phyloP scores from a whole-genome alignment of 768 basidiomycete genomes.

The Naganishia friedmannii region DNA sequence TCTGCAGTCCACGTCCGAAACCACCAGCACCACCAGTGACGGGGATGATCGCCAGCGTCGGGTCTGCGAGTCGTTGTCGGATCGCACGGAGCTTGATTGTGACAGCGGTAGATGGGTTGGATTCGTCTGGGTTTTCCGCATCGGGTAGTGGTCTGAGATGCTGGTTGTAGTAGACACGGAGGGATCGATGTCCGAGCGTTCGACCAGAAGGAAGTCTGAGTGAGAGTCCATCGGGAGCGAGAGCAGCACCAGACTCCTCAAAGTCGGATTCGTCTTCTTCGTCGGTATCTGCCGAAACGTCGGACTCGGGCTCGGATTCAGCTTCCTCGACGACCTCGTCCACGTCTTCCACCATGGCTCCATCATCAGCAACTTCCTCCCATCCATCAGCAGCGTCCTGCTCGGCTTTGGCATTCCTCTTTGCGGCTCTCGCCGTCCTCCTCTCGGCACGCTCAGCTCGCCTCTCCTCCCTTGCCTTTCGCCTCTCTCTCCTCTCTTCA shows the following conservation, averaged over 20 bases:
- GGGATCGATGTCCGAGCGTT: conserved; percentile 83
- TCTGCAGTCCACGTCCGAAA: conserved; percentile 73
- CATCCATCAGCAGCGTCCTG: conserved; percentile 46
- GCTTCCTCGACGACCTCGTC: conserved; percentile 36
- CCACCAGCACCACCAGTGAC: conserved; percentile 81
- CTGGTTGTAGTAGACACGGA: conserved; percentile 82
- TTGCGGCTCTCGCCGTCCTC: conserved; percentile 50
- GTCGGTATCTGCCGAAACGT: conserved; percentile 47
- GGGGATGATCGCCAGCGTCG: conserved; percentile 79
- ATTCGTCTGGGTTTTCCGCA: conserved; percentile 31
- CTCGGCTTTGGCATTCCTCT: conserved; percentile 47
- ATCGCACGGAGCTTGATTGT: conserved; percentile 74
- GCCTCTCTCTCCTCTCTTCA: conserved; percentile 46
- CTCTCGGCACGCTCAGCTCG: conserved; percentile 37
- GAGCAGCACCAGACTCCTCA: conserved; percentile 43
- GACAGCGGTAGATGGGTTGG: conserved; percentile 54
- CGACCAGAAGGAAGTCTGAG: conserved; percentile 90
- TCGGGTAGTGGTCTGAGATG: conserved; percentile 56
- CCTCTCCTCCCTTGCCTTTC: conserved; percentile 47
- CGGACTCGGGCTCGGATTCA: conserved; percentile 29
- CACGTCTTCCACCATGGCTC: conserved; percentile 28
- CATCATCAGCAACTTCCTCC: conserved; percentile 39
- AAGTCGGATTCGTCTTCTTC: conserved; percentile 36
- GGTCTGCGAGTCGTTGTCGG: conserved; percentile 72
- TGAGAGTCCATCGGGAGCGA: conserved; percentile 58